Evolutionary conservation across 2,329 filamentous ascomycete species (phyloP).

Genomic region (Gaeumannomyces sp.): DNA sequence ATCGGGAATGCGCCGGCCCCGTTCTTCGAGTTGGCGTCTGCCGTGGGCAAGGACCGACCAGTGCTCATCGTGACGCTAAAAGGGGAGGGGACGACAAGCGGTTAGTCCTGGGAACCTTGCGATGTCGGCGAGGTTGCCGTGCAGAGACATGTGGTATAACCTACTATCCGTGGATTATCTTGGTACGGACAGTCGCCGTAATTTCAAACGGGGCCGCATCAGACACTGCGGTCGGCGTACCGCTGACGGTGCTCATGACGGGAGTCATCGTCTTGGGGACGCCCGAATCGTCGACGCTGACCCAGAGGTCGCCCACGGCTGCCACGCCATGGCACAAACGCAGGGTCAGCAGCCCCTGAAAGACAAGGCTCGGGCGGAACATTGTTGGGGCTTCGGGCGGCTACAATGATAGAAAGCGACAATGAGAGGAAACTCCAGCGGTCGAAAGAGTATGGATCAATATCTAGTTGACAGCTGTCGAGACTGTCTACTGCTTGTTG

Average conservation of each 20-base stretch:
- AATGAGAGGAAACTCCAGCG: neutral
- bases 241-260: conserved; percentile 37
- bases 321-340: neutral
- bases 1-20: conserved; percentile 42
- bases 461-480: neutral
- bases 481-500: neutral
- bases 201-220: conserved; percentile 32
- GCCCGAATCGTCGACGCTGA: conserved; percentile 42
- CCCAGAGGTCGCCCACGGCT: conserved; percentile 31
- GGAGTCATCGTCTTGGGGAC: conserved; percentile 44
- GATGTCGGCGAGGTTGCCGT: neutral
- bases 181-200: conserved; percentile 30
- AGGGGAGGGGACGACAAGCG: neutral
- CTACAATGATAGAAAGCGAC: neutral
- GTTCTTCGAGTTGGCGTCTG: conserved; percentile 31
- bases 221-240: conserved; percentile 35
- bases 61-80: neutral
- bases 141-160: conserved; percentile 19
- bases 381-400: neutral
- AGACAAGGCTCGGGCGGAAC: neutral
- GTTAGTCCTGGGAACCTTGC: neutral
- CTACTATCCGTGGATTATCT: conserved; percentile 24
- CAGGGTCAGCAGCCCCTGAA: neutral
- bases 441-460: no score
- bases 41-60: conserved; percentile 32